Percentiles rank a stretch among this genome's conserved stretches.
Evolutionary conservation across 495 filamentous ascomycete genomes (phyloP).

Genomic region (Neurospora sp.): DNA sequence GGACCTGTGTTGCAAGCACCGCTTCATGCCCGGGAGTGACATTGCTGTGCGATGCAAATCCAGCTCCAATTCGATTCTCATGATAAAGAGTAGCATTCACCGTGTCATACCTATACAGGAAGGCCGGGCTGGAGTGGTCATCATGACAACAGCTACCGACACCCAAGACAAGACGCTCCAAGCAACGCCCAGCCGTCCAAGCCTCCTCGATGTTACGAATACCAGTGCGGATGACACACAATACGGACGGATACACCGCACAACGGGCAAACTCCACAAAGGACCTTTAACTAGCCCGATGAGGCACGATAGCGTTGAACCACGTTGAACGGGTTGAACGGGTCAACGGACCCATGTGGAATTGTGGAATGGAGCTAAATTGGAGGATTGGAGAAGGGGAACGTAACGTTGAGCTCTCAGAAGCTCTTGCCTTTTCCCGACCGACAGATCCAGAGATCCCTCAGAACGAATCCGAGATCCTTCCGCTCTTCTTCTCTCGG

Average conservation of each 20-base stretch:
- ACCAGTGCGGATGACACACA: background rate
- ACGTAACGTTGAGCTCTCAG: background rate
- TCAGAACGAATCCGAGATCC: background rate
- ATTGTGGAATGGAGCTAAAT: background rate
- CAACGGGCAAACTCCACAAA: background rate
- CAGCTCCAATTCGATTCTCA: background rate
- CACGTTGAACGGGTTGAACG: background rate
- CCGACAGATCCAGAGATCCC: background rate
- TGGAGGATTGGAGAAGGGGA: background rate
- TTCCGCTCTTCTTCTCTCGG: background rate
- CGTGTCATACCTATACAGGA: background rate
- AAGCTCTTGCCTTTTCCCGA: background rate
- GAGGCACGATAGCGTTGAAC: background rate
- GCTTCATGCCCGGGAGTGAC: background rate
- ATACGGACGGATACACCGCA: background rate
- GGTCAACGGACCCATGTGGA: background rate
- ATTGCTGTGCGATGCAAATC: background rate
- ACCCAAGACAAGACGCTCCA: background rate
- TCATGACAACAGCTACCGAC: background rate
- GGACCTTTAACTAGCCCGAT: background rate
- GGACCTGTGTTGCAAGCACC: background rate
- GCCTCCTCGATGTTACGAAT: background rate
- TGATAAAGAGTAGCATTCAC: background rate
- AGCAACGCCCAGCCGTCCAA: background rate
- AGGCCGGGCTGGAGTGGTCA: background rate